These are phyloP conservation scores for Chlorella sorokiniana DNA, from an alignment of 139 green algal species.

Conservation along the genomic window DNA sequence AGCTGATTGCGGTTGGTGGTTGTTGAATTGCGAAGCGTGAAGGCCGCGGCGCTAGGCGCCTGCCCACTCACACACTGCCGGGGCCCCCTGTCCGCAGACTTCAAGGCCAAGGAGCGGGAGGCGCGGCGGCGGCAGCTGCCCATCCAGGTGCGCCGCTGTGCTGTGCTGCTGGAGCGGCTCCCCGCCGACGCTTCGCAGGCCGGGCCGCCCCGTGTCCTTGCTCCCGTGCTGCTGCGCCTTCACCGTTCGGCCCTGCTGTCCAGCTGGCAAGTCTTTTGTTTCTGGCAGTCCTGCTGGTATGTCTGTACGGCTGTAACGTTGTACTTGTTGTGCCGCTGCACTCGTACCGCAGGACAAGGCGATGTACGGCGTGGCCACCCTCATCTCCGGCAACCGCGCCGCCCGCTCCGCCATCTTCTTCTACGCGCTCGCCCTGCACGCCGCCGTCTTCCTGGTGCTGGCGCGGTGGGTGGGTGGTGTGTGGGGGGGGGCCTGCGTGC, in stretches of 20 bases:
- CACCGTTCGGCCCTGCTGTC: background rate
- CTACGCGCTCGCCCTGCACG: conserved; percentile 88
- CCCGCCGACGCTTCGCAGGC: background rate
- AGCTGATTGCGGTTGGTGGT: too few species aligned
- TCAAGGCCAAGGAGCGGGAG: conserved; percentile 39
- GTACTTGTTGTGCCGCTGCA: background rate
- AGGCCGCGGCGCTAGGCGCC: background rate
- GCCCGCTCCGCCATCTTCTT: conserved; percentile 62
- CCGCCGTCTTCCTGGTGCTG: conserved; percentile 79
- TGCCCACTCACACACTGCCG: background rate
- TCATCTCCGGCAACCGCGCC: conserved; percentile 48
- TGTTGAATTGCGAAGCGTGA: too few species aligned
- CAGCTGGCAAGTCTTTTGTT: too few species aligned
- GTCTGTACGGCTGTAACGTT: too few species aligned
- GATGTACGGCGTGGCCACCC: conserved; percentile 38
- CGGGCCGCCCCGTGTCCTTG: background rate
- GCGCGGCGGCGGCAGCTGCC: conserved; percentile 32
- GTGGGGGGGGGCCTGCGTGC: background rate
- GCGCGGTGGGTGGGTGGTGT: conserved; percentile 12
- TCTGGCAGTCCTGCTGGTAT: too few species aligned
- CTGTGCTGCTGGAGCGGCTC: background rate
- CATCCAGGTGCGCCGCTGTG: conserved; percentile 8
- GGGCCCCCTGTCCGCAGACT: conserved; percentile 36
- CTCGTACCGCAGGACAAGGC: conserved; percentile 14
- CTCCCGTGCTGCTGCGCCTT: background rate